Base-by-base conservation (phyloP, 1,284 basidiomycete species). In the Ustilago tritici region DNA sequence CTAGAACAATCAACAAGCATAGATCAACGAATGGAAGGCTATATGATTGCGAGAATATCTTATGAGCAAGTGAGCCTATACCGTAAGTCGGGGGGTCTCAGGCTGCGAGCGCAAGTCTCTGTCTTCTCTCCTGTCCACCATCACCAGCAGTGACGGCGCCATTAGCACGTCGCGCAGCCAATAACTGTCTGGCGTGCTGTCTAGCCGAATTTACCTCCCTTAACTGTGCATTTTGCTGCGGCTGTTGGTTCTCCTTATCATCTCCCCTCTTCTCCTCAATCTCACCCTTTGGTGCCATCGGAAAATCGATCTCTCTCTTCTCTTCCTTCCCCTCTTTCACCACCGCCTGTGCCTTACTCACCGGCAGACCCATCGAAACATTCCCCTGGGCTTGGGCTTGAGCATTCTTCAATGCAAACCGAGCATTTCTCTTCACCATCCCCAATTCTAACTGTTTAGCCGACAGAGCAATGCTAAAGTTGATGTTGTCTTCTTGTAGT, bases 371-470 rank as follows among this genome's bases (percentile, higher is more conserved):
- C 49, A 5, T 38, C 12, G 14, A 19, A 6, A 23, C 57, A n/a
- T 31, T 49, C 14, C 14, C 19, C 1, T 47, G 2, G 17, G 19
- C 32, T 7, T 56, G 17, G 6, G 56, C 41, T 1, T 49, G 52
- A 10, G 62, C 56, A 53, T 56, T 36, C 61, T 76, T 76, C 23
- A 78, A 47, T 28, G 74, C 79, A 53, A 76, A 70, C 31, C 70
- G 34, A 3, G 73, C 76, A 36, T 72, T 71, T 8, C 80, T 61
- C 58, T 84, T 82, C 6, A 82, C 70, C 70, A 82, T 70, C 7
- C 75, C 76, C 40, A 82, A 62, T 43, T 79, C 82, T 50, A 78
- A 62, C 63, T 81, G 66, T 32, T 79, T 81, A 28, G 82, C 80
- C 8, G 61, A 61, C 11, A 83, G 53, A 2, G 82, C 82, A 28